Evolutionary conservation across 129 eudicot genomes (phyloP), one percentile per base, ranked within the genome.

Genomic region (Scalesia atractyloides): DNA sequence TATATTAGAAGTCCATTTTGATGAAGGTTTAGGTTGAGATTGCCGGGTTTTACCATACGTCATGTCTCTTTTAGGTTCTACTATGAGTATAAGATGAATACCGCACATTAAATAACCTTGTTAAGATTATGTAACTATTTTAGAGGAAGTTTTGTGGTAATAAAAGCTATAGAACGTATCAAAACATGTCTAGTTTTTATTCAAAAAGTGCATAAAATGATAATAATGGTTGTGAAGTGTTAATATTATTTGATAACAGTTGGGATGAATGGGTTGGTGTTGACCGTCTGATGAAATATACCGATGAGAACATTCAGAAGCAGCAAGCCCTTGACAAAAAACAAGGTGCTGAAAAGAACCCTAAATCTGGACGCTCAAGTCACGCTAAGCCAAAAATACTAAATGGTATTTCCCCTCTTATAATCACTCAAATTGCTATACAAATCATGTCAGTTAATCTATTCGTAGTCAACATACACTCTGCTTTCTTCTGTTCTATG

Each of bases 201-300:
- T 53, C 66, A 63, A 53, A 51, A 74, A 51, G 33, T 62, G 63
- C 69, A 62, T 48, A 63, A 53, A 59, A 64, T 56, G 22, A 41
- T 73, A 36, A 69, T 47, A 59, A 64, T 56, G 33, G 48, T 73
- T 53, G 68, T 71, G 26, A 76, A 54, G 64, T 46, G 71, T 52
- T 59, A 15, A 66, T 76, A 59, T 85, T 60, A 14, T 15, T 72
- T 83, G 81, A 64, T 69, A 54, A 82, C 88, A 94, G 98, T 74
- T 94, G 98, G 98, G 98, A 94, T 86, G 98, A 94, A 90, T 94
- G 98, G 98, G 89, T 90, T 61, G 93, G 87, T 6, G 85, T 80
- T 39, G 91, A 86, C 66, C 86, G 91, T 63, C 48, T 94, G 66
- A 68, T 94, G 97, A 94, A 94, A 78, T 62, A 68, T 70, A 84